These are phyloP conservation scores for Croton setiger DNA, from an alignment of 441 rosid genomes.

Conservation along the genomic window DNA sequence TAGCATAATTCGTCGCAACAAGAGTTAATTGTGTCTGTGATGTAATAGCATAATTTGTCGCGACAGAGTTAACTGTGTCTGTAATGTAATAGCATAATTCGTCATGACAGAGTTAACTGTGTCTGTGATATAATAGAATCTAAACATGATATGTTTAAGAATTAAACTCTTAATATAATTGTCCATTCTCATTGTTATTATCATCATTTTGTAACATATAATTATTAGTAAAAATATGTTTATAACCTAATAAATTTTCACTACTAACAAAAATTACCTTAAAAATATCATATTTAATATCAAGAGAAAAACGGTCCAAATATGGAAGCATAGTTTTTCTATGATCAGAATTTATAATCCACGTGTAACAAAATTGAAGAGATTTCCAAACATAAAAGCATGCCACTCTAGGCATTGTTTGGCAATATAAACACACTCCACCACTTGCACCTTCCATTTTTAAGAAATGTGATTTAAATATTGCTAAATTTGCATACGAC, in stretches of 20 bases:
- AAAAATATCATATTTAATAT: slow-evolving; percentile 45
- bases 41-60: too few relatives aligned
- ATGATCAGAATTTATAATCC: slow-evolving; percentile 42
- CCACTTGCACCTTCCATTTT: slow-evolving; percentile 47
- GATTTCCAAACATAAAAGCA: slow-evolving; percentile 46
- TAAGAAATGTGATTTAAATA: slow-evolving; percentile 40
- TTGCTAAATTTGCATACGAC: slow-evolving; percentile 41
- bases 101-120: too few relatives aligned
- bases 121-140: too few relatives aligned
- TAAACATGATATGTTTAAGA: too few relatives aligned
- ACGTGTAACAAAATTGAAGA: slow-evolving; percentile 42
- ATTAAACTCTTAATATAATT: slow-evolving; percentile 21
- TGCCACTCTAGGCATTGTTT: slow-evolving; percentile 30
- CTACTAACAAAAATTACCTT: slow-evolving; percentile 42
- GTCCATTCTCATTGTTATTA: slow-evolving; percentile 16
- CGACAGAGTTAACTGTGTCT: too few relatives aligned
- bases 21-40: too few relatives aligned
- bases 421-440: slow-evolving; percentile 47
- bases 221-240: slow-evolving; percentile 6
- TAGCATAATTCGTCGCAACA: too few relatives aligned
- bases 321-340: slow-evolving; percentile 30
- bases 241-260: slow-evolving; percentile 17
- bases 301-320: slow-evolving; percentile 30
- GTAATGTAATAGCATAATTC: too few relatives aligned
- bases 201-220: slow-evolving; percentile 20